phyloP scores from a whole-genome alignment of 768 basidiomycete genomes.

The Tylopilus vinaceipallidus region DNA sequence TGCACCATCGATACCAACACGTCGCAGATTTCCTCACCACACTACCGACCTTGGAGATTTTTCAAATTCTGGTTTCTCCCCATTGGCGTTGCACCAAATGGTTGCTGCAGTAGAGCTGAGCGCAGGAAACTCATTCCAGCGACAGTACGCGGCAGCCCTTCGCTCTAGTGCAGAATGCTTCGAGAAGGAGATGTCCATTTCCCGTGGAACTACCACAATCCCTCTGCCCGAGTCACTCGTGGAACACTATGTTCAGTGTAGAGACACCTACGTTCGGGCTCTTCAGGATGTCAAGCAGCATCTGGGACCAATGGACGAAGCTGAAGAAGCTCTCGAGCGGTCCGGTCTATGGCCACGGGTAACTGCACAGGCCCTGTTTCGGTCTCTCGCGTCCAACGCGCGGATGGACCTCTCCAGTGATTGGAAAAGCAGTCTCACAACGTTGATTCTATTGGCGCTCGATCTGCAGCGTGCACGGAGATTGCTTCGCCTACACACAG shows the following conservation, averaged over 20 bases:
- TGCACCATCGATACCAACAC: neutral
- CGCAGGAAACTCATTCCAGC: conserved; percentile 13
- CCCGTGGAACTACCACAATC: neutral
- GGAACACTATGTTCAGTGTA: conserved; percentile 10
- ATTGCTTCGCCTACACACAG: conserved; percentile 25
- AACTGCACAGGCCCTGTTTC: conserved; percentile 32
- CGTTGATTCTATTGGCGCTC: conserved; percentile 29
- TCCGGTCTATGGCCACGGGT: conserved; percentile 40
- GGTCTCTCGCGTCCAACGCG: conserved; percentile 28
- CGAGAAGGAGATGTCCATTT: neutral
- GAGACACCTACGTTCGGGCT: neutral
- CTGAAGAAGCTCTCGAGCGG: conserved; percentile 17
- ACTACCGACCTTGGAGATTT: neutral
- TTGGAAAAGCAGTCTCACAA: conserved; percentile 34
- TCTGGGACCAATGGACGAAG: conserved; percentile 14
- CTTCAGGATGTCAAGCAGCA: neutral
- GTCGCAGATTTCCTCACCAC: neutral
- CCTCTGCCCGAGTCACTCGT: conserved; percentile 2
- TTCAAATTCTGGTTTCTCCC: neutral
- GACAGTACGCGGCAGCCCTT: conserved; percentile 8
- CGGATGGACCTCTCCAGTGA: conserved; percentile 5
- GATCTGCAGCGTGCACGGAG: conserved; percentile 39
- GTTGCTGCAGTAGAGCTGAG: neutral
- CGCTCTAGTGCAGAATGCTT: conserved; percentile 8
- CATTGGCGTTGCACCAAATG: conserved; percentile 3